phyloP scores from a whole-genome alignment of 2,329 filamentous ascomycete species.

The Aspergillus sp. region DNA sequence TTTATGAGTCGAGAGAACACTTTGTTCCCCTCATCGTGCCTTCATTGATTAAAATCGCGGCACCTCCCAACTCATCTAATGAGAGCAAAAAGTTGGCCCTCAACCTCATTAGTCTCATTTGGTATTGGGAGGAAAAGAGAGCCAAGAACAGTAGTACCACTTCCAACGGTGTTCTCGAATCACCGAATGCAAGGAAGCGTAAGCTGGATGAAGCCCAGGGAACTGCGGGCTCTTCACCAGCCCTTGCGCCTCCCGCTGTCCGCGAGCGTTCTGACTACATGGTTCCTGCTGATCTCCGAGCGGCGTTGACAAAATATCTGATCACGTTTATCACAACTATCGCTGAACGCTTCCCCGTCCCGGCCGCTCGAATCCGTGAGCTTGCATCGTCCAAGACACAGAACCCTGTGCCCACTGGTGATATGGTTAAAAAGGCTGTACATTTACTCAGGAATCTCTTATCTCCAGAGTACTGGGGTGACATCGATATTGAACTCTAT shows the following conservation, averaged over 20 bases:
- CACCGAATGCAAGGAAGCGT: constrained; percentile 69
- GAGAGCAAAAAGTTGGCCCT: constrained; percentile 89
- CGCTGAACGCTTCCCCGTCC: constrained; percentile 76
- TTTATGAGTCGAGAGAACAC: constrained; percentile 91
- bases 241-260: constrained; percentile 38
- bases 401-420: constrained; percentile 56
- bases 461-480: constrained; percentile 83
- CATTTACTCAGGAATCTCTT: constrained; percentile 77
- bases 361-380: constrained; percentile 64
- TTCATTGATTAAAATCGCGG: constrained; percentile 81
- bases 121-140: constrained; percentile 85
- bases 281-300: constrained; percentile 62
- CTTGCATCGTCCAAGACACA: constrained; percentile 42
- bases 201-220: constrained; percentile 64
- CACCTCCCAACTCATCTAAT: constrained; percentile 72
- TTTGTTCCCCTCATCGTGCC: constrained; percentile 85
- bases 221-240: constrained; percentile 52
- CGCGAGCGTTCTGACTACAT: constrained; percentile 61
- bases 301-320: constrained; percentile 87
- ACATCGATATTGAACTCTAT: constrained; percentile 86
- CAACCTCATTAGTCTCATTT: constrained; percentile 85
- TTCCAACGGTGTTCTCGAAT: constrained; percentile 52
- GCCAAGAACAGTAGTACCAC: constrained; percentile 55
- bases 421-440: constrained; percentile 82
- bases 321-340: constrained; percentile 91